A percentile compares a stretch with the other conserved stretches of the same genome.
Conservation (phyloP, 306 rosid species). For the Quercus aquifolioides region DNA sequence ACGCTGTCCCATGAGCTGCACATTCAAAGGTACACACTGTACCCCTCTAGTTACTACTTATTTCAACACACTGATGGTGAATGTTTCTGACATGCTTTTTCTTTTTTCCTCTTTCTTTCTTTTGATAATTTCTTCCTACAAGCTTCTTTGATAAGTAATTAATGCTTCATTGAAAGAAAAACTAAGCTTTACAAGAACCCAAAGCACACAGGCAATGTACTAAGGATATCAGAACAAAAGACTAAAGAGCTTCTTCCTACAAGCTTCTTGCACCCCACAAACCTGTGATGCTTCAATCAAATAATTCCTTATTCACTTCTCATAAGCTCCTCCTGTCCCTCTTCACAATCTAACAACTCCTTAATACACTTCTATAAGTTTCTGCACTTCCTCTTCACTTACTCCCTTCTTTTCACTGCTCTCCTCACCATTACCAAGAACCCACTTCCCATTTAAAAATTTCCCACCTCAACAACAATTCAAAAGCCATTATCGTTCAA, state of each 20-base stretch:
- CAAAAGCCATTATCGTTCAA: background rate
- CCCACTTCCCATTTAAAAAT: background rate
- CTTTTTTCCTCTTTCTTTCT: no score
- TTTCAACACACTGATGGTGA: background rate
- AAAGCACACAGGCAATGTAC: no score
- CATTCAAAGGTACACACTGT: background rate
- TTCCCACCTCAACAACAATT: background rate
- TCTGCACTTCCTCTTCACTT: background rate
- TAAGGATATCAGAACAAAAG: no score
- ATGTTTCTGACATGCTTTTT: background rate
- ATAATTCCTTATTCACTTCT: background rate
- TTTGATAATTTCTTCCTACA: background rate
- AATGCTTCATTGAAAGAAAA: no score
- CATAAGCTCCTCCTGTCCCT: background rate
- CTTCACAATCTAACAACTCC: background rate
- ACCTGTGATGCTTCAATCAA: background rate
- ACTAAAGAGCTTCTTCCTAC: background rate
- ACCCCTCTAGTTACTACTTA: background rate
- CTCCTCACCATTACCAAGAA: no score
- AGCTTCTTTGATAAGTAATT: background rate
- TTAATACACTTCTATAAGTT: background rate
- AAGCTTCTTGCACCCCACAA: background rate
- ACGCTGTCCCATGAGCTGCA: background rate
- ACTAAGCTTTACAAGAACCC: no score
- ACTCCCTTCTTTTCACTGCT: no score